Base-by-base conservation (phyloP, 148 eudicot genomes). In the Amaranthus palmeri region DNA sequence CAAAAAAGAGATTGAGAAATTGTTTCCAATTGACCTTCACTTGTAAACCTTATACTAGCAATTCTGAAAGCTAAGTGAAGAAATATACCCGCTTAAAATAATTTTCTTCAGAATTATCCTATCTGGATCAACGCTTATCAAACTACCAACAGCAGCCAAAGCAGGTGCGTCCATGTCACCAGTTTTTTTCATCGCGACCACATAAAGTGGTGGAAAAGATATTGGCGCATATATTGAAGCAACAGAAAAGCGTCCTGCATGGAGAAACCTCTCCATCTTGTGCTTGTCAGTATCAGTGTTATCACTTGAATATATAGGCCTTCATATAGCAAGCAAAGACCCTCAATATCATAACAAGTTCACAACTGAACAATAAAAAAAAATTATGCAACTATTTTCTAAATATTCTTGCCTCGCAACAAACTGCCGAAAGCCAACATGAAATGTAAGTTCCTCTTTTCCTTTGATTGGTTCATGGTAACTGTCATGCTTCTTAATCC, bases 261-360 rank as follows among this genome's bases (percentile, higher is more conserved):
- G 97, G 80, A 95, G 97, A 83, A 95, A 95, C 78, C 87, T 91
- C 81, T 95, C 98, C 98, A 95, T 91, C 84, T 95, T 95, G 87
- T 84, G 87, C 85, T 91, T 91, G 81, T 89, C 95, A 14, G 93
- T 83, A 80, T 85, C 85, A 25, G 83, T 70, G 76, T 74, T 91
- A 78, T 95, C 98, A 11, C 93, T 84, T 63, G 98, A 89, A 79
- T 81, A 95, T 60, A 90, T 78, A 44, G 98, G 98, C 92, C 98
- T 95, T 86, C 78, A 77, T 51, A 78, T 10, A 36, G 41, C 80
- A 67, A 68, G 50, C 25, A 51, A 63, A 17, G 14, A 45, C 60
- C 5, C 42, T 64, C 40, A 59, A 70, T 10, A 59, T 54, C 18
- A 36, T 41, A 54, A 70, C 15, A 8, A 25, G n/a, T n/a, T n/a